A percentile compares a stretch with the other conserved stretches of the same genome.
phyloP scores from a whole-genome alignment of 1,284 basidiomycete genomes.

The Pseudozyma flocculosa region DNA sequence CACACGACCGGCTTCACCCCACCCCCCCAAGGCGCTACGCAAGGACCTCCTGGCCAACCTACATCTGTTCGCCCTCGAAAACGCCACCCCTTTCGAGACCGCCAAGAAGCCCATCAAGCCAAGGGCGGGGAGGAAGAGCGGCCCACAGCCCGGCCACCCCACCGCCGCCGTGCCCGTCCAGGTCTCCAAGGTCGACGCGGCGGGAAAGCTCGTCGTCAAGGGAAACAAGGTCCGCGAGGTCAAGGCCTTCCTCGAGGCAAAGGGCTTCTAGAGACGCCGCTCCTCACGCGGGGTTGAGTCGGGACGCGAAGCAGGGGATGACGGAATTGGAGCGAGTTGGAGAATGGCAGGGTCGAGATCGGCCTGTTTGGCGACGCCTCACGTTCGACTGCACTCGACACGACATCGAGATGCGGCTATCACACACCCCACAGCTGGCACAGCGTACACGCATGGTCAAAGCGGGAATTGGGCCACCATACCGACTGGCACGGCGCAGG shows the following conservation, averaged over 20 bases:
- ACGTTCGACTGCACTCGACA: too few species aligned
- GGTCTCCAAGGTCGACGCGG: constrained; percentile 5
- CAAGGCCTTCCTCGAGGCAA: constrained; percentile 24
- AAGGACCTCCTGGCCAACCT: not conserved
- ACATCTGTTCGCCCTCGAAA: not conserved
- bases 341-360: too few species aligned
- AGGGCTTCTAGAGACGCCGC: constrained; percentile 17
- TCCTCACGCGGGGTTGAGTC: too few species aligned
- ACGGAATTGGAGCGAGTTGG: too few species aligned
- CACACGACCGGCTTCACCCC: too few species aligned
- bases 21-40: not conserved
- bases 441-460: too few species aligned
- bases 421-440: too few species aligned
- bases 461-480: too few species aligned
- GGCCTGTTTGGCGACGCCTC: too few species aligned
- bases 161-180: constrained; percentile 15
- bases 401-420: too few species aligned
- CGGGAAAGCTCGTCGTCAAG: constrained; percentile 27
- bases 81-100: not conserved
- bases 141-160: constrained; percentile 6
- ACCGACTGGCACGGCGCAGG: too few species aligned
- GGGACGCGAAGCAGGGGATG: too few species aligned
- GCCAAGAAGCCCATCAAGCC: not conserved
- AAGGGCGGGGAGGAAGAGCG: not conserved
- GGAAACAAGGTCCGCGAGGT: constrained; percentile 25